Base-by-base conservation (phyloP, 1,284 basidiomycete species). In the Austroboletus rostrupii region DNA sequence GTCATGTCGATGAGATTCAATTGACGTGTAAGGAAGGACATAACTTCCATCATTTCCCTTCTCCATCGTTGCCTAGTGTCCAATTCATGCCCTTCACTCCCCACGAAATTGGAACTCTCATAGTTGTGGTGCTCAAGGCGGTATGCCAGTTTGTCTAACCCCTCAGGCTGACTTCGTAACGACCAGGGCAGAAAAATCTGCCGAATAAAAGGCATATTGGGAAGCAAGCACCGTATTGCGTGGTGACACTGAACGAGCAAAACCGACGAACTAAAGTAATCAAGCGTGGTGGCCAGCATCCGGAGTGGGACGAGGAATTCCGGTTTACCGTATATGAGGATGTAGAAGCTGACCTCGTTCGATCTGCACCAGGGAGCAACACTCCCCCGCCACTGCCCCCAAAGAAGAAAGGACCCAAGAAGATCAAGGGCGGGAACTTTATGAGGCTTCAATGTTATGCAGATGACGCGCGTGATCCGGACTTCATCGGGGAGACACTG, bases 231-330 rank as follows among this genome's bases (percentile, higher is more conserved):
- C 97, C 97, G 0, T 99, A 95, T 70, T 96, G 93, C 61, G 75
- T 86, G 21, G 78, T 97, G 36, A 73, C 77, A 7, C 76, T 94
- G 52, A 88, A 90, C 61, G 83, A 84, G 41, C 84, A 92, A 69
- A 94, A 85, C 63, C 82, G 85, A 49, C 80, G 87, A 45, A 95
- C 96, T 28, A 90, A 90, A 68, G 83, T 93, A 9, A 90, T 98
- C 70, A 95, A 92, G 67, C 87, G 93, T 35, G 96, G 97, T 47
- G 97, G 97, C 5, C 96, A 99, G 69, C 93, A 97, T 69, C 97
- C 96, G 9, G 90, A 92, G 68, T 99, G 97, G 96, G 97, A 99
- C 67, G 93, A 97, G 64, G 96, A 99, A 72, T 78, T 99, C 58
- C 87, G 97, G 41, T 99, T 99, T 70, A 87, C 88, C 29, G 77